A percentile compares a stretch with the other conserved stretches of the same genome.
phyloP scores from a whole-genome alignment of 306 rosid genomes.

The Fagus crenata region DNA sequence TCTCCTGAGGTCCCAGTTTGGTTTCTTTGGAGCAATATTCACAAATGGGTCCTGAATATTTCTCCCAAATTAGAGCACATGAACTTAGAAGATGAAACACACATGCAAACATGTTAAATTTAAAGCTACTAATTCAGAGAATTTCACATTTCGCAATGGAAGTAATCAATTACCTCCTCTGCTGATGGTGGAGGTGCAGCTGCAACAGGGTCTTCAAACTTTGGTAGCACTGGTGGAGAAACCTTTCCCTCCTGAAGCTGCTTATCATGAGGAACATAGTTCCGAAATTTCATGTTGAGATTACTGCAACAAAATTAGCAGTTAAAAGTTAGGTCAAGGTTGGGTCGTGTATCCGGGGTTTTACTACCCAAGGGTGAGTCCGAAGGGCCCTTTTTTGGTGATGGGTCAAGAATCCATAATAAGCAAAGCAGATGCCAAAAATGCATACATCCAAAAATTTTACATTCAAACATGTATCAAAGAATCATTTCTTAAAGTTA shows the following conservation, averaged over 20 bases:
- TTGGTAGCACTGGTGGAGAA: slow-evolving; percentile 74
- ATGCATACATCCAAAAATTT: background rate
- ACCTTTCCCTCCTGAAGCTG: slow-evolving; percentile 83
- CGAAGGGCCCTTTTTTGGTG: no score
- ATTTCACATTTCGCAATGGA: background rate
- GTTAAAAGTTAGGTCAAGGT: background rate
- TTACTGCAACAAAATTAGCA: slow-evolving; percentile 38
- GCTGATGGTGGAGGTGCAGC: slow-evolving; percentile 53
- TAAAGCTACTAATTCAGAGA: background rate
- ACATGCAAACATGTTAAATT: background rate
- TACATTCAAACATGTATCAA: background rate
- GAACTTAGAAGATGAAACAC: slow-evolving; percentile 3
- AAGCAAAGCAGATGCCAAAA: background rate
- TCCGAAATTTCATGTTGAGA: slow-evolving; percentile 75
- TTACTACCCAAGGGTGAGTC: no score
- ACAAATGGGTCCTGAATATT: slow-evolving; percentile 79
- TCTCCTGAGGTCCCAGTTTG: slow-evolving; percentile 92
- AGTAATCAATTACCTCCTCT: slow-evolving; percentile 43
- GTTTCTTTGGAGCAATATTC: slow-evolving; percentile 95
- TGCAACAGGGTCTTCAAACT: slow-evolving; percentile 86
- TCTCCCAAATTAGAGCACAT: background rate
- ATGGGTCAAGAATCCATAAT: background rate
- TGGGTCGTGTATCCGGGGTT: no score
- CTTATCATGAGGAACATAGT: slow-evolving; percentile 92
- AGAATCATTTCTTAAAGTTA: background rate